A percentile compares a stretch with the other conserved stretches of the same genome.
phyloP scores from a whole-genome alignment of 768 basidiomycete genomes.

The Leccinum olivaceopallidum region DNA sequence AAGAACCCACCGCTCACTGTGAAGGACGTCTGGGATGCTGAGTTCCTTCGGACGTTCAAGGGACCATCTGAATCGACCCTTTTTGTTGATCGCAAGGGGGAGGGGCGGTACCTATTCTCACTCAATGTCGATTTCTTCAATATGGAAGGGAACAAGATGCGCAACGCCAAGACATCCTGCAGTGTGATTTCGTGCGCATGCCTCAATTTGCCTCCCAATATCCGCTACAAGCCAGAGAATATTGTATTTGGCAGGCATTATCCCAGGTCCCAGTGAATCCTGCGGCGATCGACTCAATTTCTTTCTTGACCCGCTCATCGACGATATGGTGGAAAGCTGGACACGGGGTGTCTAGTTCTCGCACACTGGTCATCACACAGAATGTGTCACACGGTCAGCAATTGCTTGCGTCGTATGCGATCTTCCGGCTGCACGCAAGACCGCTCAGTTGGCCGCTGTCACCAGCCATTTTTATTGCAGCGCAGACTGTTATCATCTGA shows the following conservation, averaged over 20 bases:
- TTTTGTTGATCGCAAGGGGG: slow-evolving; percentile 18
- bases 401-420: slow-evolving; percentile 28
- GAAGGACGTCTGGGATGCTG: slow-evolving; percentile 5
- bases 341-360: slow-evolving; percentile 4
- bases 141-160: slow-evolving; percentile 26
- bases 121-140: slow-evolving; percentile 39
- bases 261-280: slow-evolving; percentile 34
- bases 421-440: slow-evolving; percentile 33
- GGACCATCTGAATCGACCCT: slow-evolving; percentile 14
- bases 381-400: slow-evolving; percentile 7
- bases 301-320: slow-evolving; percentile 32
- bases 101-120: slow-evolving; percentile 19
- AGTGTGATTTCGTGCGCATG: slow-evolving; percentile 35
- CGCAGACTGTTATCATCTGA: slow-evolving; percentile 16
- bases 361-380: slow-evolving; percentile 13
- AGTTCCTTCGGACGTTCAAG: slow-evolving; percentile 2
- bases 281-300: slow-evolving; percentile 30
- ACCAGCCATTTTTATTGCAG: slow-evolving; percentile 32
- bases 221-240: slow-evolving; percentile 5
- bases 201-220: slow-evolving; percentile 34
- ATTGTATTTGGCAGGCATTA: slow-evolving; percentile 14
- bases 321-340: slow-evolving; percentile 25
- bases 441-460: slow-evolving; percentile 24
- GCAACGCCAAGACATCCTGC: slow-evolving; percentile 28
- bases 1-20: background rate